Evolutionary conservation across 257 asterid genomes (phyloP).

Genomic region (Plantago elongata): DNA sequence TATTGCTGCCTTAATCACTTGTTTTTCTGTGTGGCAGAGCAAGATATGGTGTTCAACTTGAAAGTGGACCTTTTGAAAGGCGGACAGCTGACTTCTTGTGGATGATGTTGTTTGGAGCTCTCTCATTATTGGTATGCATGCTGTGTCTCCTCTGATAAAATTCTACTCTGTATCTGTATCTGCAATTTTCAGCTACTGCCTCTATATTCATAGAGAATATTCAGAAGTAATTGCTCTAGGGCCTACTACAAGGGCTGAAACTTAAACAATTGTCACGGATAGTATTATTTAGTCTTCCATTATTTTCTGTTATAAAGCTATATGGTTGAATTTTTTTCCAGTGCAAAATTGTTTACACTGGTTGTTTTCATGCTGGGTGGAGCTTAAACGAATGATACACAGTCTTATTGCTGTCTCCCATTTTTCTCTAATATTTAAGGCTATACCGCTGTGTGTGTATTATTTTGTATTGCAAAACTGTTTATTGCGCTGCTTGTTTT

Average conservation of each 20-base stretch:
- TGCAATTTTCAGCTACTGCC: neutral
- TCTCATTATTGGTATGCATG: conserved; percentile 59
- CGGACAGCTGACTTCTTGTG: conserved; percentile 98
- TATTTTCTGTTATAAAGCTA: no score
- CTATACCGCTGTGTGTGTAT: neutral
- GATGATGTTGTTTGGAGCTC: conserved; percentile 96
- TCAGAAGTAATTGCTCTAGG: conserved; percentile 8
- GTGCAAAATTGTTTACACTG: no score
- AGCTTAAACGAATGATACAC: neutral
- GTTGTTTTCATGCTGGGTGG: no score
- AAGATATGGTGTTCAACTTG: conserved; percentile 96
- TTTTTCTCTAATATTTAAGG: neutral
- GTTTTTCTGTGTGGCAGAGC: conserved; percentile 50
- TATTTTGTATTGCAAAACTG: conserved; percentile 9
- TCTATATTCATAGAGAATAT: conserved; percentile 6
- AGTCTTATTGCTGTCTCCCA: neutral
- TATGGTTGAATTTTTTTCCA: no score
- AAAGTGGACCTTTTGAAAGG: conserved; percentile 74
- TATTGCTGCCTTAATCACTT: conserved; percentile 13
- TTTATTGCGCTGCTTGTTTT: neutral
- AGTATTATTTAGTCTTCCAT: no score
- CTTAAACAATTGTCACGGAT: neutral
- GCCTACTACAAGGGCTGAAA: neutral
- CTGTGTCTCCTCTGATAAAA: neutral
- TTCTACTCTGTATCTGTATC: neutral